Evolutionary conservation across 768 basidiomycete species (phyloP).

Genomic region (Boletus vinaceobasis): DNA sequence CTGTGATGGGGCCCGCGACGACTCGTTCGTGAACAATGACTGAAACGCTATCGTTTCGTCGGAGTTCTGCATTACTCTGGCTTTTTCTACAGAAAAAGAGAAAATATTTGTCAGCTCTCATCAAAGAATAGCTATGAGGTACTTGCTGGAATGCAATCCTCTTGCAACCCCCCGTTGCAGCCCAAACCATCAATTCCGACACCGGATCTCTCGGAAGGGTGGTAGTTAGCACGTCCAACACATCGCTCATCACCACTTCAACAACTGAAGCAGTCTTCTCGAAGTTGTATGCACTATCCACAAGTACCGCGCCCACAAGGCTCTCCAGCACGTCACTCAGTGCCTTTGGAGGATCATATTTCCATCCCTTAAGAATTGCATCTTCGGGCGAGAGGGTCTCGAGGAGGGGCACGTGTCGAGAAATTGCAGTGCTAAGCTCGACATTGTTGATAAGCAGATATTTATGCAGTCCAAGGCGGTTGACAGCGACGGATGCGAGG

Average conservation of each 20-base stretch:
- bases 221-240: slow-evolving; percentile 58
- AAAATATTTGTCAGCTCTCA: background rate
- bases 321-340: slow-evolving; percentile 85
- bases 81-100: slow-evolving; percentile 34
- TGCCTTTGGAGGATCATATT: slow-evolving; percentile 81
- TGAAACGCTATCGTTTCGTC: slow-evolving; percentile 49
- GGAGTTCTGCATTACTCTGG: slow-evolving; percentile 41
- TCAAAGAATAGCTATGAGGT: background rate
- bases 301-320: slow-evolving; percentile 75
- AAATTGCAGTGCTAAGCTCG: slow-evolving; percentile 63
- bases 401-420: slow-evolving; percentile 57
- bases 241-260: slow-evolving; percentile 61
- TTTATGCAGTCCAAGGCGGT: slow-evolving; percentile 63
- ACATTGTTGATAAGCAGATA: slow-evolving; percentile 66
- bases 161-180: slow-evolving; percentile 54
- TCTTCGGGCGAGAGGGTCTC: slow-evolving; percentile 53
- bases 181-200: slow-evolving; percentile 67
- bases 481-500: slow-evolving; percentile 66
- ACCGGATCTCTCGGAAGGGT: slow-evolving; percentile 68
- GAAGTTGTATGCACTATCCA: slow-evolving; percentile 75
- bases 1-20: slow-evolving; percentile 60
- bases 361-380: slow-evolving; percentile 70
- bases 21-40: slow-evolving; percentile 56
- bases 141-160: slow-evolving; percentile 46
- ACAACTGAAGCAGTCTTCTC: slow-evolving; percentile 62